These are phyloP conservation scores for Solanum sparsipilum DNA, from an alignment of 257 asterid species.

Conservation along the genomic window DNA sequence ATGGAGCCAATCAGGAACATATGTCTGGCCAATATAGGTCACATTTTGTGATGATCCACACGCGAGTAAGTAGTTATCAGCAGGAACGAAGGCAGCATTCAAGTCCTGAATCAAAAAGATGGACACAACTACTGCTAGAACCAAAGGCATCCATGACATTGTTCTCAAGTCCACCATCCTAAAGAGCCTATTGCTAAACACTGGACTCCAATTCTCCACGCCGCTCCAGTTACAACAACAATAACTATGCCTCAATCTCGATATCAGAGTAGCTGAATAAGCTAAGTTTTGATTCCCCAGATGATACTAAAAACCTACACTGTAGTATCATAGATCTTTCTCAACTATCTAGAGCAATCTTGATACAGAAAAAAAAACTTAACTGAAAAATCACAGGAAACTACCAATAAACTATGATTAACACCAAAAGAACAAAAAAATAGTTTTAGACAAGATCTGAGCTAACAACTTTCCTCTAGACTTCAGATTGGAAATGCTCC, in stretches of 20 bases:
- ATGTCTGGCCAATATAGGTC: slow-evolving; percentile 23
- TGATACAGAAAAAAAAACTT: background rate
- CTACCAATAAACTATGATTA: background rate
- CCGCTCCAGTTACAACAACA: background rate
- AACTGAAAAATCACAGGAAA: background rate
- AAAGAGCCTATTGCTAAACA: background rate
- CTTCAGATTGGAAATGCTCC: background rate
- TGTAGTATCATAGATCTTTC: background rate
- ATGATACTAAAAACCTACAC: background rate
- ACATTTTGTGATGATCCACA: slow-evolving; percentile 39
- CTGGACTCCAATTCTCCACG: background rate
- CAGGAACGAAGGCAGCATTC: slow-evolving; percentile 24
- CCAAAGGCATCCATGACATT: slow-evolving; percentile 3
- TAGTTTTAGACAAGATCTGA: background rate
- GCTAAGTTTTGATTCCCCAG: background rate
- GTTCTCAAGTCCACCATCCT: slow-evolving; percentile 3
- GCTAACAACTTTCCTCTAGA: background rate
- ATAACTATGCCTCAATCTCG: background rate
- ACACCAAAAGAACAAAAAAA: background rate
- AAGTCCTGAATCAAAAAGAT: slow-evolving; percentile 3
- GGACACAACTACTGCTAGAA: slow-evolving; percentile 7
- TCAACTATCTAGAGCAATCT: background rate
- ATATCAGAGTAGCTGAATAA: background rate
- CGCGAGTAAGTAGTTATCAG: slow-evolving; percentile 22
- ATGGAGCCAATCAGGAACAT: slow-evolving; percentile 21